A percentile compares a stretch with the other conserved stretches of the same genome.
Evolutionary conservation across 345 rosid species (phyloP).

Genomic region (Dovyalis caffra): DNA sequence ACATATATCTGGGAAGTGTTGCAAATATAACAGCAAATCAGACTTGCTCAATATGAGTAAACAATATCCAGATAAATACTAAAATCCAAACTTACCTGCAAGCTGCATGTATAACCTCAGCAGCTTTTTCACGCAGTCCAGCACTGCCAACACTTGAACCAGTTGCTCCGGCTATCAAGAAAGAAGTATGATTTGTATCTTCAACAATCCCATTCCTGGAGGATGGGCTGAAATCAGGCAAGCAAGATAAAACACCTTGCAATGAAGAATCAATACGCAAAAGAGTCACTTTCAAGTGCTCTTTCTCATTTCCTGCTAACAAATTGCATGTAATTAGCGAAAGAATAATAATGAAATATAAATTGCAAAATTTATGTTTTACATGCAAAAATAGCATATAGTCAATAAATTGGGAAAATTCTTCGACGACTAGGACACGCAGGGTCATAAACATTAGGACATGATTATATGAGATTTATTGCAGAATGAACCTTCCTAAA

Average conservation of each 20-base stretch:
- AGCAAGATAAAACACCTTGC: conserved; percentile 98
- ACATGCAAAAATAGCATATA: not conserved
- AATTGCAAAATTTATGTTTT: conserved; percentile 4
- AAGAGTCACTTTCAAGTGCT: conserved; percentile 96
- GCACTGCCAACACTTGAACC: conserved; percentile 86
- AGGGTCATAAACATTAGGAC: not conserved
- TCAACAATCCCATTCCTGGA: conserved; percentile 54
- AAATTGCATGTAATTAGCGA: conserved; percentile 22
- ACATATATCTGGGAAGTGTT: conserved; percentile 58
- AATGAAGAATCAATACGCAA: conserved; percentile 89
- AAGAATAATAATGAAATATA: not conserved
- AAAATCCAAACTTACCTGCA: conserved; percentile 71
- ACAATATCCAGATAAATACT: not conserved
- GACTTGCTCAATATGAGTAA: conserved; percentile 4
- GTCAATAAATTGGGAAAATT: not conserved
- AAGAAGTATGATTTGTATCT: conserved; percentile 50
- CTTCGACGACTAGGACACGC: not conserved
- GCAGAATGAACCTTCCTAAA: not conserved
- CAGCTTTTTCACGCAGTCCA: conserved; percentile 83
- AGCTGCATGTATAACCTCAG: conserved; percentile 67
- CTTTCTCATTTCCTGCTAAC: conserved; percentile 88
- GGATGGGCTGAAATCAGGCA: conserved; percentile 96
- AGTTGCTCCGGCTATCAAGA: conserved; percentile 93
- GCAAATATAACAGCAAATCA: conserved; percentile 25
- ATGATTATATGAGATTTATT: not conserved